A percentile compares a stretch with the other conserved stretches of the same genome.
Conservation (phyloP, 441 rosid genomes). For the Erodium moschatum region DNA sequence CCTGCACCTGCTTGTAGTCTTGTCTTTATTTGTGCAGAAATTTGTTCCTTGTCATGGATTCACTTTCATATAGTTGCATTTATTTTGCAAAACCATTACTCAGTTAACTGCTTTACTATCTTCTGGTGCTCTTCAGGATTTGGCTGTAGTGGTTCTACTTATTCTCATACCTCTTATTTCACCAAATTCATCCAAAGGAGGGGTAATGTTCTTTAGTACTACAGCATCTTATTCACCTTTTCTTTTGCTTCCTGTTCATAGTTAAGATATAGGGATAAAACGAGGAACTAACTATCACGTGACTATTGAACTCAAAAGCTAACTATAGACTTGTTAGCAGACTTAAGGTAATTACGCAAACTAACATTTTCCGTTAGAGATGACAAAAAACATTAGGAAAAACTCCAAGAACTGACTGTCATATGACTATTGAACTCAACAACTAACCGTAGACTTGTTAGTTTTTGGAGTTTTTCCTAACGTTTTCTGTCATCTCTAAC, state of each 20-base stretch:
- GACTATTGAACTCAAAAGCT: no score
- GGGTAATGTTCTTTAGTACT: conserved; percentile 49
- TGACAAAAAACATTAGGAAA: no score
- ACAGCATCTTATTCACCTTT: conserved; percentile 15
- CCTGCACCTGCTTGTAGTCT: neutral
- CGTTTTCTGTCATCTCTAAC: no score
- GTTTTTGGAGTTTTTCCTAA: no score
- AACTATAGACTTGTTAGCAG: no score
- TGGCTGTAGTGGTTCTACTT: conserved; percentile 95
- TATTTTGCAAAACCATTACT: conserved; percentile 12
- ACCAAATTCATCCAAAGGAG: conserved; percentile 97
- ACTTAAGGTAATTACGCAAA: no score
- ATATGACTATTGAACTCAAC: no score
- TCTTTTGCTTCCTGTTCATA: conserved; percentile 15
- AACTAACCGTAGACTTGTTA: no score
- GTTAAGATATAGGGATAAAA: conserved; percentile 14
- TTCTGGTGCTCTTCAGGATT: conserved; percentile 52
- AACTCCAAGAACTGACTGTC: no score
- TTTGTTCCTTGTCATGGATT: conserved; percentile 7
- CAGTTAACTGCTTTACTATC: conserved; percentile 13
- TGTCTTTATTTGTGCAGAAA: neutral
- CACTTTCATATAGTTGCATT: conserved; percentile 13
- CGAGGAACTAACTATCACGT: no score
- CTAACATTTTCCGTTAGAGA: no score
- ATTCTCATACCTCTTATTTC: conserved; percentile 97